Evolutionary conservation across 2,329 filamentous ascomycete species (phyloP), one percentile per base, ranked within the genome.

Genomic region (Xylaria arbuscula): DNA sequence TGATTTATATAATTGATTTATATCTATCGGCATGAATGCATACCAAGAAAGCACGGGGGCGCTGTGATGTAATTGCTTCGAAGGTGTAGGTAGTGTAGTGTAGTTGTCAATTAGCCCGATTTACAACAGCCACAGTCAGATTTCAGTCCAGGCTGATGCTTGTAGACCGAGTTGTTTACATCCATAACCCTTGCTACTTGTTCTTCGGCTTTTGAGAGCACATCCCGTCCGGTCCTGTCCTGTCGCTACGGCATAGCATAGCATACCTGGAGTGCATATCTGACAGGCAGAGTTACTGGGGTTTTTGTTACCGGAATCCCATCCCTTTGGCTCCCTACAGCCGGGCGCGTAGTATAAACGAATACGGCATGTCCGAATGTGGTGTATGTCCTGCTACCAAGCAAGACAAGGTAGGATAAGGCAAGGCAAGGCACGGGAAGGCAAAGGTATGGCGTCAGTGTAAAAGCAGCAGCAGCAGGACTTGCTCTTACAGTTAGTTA

Each of bases 281-380:
- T 22, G 59, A 57, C 64, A 59, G 24, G 5, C 28, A 28, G 28
- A 28, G 28, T 5, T 28, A 28, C 28, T 28, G 5, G 64, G 64
- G 55, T 55, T 34, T 34, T 42, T 45, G 40, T 7, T 45, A 17
- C 40, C 65, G 60, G 65, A 60, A 67, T 34, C 17, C 22, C 50
- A 60, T 67, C 65, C 65, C 48, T 67, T 64, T 67, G 65, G 65
- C 40, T 17, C 15, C 15, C 17, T 2, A 45, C 40, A n/a, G 13
- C 40, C 13, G 40, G 13, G 40, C 15, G 15, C 38, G 53, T 48
- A 5, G 2, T 28, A 28, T 28, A 24, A 47, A 15, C 47, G 50
- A 59, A 59, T 45, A 55, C 55, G 59, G 48, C 65, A 63, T 67
- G 28, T 10, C 55, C 36, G 40, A 15, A 13, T 34, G 36, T 28